Conservation (phyloP, 176 grass and related monocot genomes). For the Lolium multiflorum region DNA sequence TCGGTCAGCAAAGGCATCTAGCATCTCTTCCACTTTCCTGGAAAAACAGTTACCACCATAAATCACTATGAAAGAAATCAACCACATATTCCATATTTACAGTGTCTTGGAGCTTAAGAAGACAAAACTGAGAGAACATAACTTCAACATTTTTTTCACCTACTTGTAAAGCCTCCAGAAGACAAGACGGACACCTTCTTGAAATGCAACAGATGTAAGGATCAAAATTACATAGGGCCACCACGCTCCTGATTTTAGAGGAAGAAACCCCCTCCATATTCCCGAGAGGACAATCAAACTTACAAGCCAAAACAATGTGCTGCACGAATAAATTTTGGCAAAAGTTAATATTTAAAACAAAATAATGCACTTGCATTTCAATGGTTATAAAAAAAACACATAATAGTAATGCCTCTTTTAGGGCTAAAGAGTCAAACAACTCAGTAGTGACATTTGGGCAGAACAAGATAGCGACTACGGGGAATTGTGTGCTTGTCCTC, state of each 20-base stretch:
- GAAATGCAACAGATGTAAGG: slow-evolving; percentile 81
- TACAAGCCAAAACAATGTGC: slow-evolving; percentile 93
- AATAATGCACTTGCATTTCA: slow-evolving; percentile 5
- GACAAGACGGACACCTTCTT: slow-evolving; percentile 73
- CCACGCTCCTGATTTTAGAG: slow-evolving; percentile 65
- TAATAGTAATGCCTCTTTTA: neutral
- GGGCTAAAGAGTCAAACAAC: slow-evolving; percentile 21
- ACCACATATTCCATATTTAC: slow-evolving; percentile 12
- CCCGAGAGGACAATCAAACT: slow-evolving; percentile 89
- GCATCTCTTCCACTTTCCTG: slow-evolving; percentile 90
- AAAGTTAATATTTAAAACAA: slow-evolving; percentile 34
- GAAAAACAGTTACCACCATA: slow-evolving; percentile 49
- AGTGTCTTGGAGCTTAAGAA: neutral
- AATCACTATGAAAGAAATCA: slow-evolving; percentile 23
- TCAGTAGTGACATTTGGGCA: neutral
- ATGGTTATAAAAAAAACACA: slow-evolving; percentile 21
- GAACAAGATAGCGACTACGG: neutral
- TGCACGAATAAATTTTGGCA: slow-evolving; percentile 37
- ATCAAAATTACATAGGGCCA: slow-evolving; percentile 80
- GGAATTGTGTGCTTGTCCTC: neutral
- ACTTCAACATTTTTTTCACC: slow-evolving; percentile 29
- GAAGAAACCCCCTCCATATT: slow-evolving; percentile 87
- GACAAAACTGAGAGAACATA: neutral
- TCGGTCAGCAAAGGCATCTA: slow-evolving; percentile 91
- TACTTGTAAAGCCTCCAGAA: slow-evolving; percentile 99